Percentiles rank a stretch among this genome's conserved stretches.
phyloP scores from a whole-genome alignment of 305 asterid genomes.

The Fraxinus xanthoxyloides region DNA sequence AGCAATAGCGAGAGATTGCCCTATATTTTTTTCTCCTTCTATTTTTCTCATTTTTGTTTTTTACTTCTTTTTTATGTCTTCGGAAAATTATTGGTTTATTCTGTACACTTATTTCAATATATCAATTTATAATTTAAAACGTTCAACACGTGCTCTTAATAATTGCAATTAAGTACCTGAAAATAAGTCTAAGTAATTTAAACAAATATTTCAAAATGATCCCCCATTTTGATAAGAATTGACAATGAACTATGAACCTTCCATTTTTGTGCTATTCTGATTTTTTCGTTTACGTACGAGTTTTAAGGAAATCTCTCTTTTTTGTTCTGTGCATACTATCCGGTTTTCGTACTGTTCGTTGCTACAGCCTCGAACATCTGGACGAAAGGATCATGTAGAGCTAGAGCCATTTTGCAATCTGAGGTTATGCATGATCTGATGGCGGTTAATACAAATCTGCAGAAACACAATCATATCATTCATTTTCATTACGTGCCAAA shows the following conservation, averaged over 20 bases:
- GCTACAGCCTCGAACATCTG: not conserved
- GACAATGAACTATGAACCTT: not conserved
- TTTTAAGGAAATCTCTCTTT: not conserved
- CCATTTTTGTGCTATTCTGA: not conserved
- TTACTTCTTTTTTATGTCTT: not conserved
- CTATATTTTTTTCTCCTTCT: constrained; percentile 16
- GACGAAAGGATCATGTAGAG: not conserved
- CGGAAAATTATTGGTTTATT: not conserved
- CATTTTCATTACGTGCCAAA: not conserved
- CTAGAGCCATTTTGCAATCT: not conserved
- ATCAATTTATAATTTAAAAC: not conserved
- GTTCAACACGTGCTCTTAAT: not conserved
- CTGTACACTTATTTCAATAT: not conserved
- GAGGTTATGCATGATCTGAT: not conserved
- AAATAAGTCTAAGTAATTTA: not conserved
- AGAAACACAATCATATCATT: not conserved
- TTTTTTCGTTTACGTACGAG: not conserved
- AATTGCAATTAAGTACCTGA: not conserved
- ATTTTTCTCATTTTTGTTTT: not conserved
- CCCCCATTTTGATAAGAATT: not conserved
- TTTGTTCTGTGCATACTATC: not conserved
- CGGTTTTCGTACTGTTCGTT: not conserved
- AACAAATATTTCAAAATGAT: not conserved
- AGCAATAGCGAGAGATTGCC: constrained; percentile 43
- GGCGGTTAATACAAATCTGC: constrained; percentile 27